These are phyloP conservation scores for Colletotrichum plurivorum DNA, from an alignment of 2,329 filamentous ascomycete species.

Conservation along the genomic window DNA sequence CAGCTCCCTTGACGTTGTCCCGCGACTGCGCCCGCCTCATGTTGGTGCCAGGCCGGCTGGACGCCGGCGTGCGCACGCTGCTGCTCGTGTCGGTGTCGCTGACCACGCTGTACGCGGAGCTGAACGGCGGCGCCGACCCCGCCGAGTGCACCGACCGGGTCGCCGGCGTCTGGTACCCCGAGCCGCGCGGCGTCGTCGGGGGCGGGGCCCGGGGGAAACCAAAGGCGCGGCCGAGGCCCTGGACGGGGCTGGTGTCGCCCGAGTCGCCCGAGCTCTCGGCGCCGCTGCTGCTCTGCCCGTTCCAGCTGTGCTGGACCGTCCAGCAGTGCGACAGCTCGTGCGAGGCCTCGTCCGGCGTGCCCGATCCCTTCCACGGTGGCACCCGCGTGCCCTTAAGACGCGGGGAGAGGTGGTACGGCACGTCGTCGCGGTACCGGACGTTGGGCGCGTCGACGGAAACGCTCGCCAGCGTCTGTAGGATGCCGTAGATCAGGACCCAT, in stretches of 20 bases:
- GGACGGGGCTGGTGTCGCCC: conserved; percentile 44
- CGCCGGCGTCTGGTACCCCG: conserved; percentile 37
- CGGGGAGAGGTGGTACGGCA: conserved; percentile 71
- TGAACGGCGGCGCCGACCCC: conserved; percentile 43
- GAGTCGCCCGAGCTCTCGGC: conserved; percentile 46
- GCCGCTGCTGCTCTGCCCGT: conserved; percentile 45
- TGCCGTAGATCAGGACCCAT: conserved; percentile 73
- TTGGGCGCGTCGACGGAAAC: conserved; percentile 71
- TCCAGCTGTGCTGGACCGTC: conserved; percentile 59
- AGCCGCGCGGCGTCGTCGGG: conserved; percentile 40
- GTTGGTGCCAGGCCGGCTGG: conserved; percentile 32
- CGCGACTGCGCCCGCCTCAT: conserved; percentile 38
- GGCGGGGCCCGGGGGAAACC: conserved; percentile 47
- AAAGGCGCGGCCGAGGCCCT: conserved; percentile 19
- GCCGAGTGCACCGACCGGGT: conserved; percentile 44
- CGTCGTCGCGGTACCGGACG: conserved; percentile 65
- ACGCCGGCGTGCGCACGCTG: conserved; percentile 45
- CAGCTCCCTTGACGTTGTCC: conserved; percentile 37
- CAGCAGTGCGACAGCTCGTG: conserved; percentile 70
- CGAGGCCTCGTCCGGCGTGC: conserved; percentile 53
- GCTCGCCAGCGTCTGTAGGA: conserved; percentile 72
- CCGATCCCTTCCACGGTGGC: conserved; percentile 67
- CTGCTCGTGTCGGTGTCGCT: conserved; percentile 48
- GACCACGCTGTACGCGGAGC: conserved; percentile 47
- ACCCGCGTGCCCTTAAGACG: conserved; percentile 64